Evolutionary conservation across 805 yeast species (phyloP), one percentile per base, ranked within the genome.

Genomic region (Ogataea allantospora): DNA sequence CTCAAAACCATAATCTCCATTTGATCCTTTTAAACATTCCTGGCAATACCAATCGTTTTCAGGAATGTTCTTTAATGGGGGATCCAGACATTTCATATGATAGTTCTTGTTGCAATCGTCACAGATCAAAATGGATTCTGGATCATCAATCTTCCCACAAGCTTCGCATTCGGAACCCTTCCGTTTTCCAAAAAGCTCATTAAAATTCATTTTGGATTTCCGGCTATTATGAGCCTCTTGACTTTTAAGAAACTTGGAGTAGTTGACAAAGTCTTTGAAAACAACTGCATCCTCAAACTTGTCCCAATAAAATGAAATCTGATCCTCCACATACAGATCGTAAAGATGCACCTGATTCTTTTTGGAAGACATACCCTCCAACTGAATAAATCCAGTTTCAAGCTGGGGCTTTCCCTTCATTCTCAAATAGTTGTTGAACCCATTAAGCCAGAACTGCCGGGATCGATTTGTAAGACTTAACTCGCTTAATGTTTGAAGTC

Each of bases 1-100:
- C 46, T 83, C 89, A 58, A 91, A 89, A 0, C 95, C 95, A 54
- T 87, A 89, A 46, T 80, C 88, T 1, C 93, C 91, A 27, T 86
- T 82, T 0, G 63, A 56, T 0, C 95, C 96, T 10, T 83, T 68
- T n/a, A 89, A 65, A 60, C 98, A 89, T 40, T 73, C 74, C 33
- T 82, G 83, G 58, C 98, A 89, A 54, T 72, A 81, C 95, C 96
- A 89, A 12, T 68, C 73, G 8, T 75, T 75, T 17, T 66, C 55
- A 0, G 89, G 88, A 2, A 80, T 63, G 2, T 52, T 51, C 1
- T 60, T 54, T 16, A 83, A 48, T 2, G 78, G 78, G 2, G 83
- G 83, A 10, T 60, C 62, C n/a, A 88, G 63, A 54, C 95, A 88
- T 26, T 65, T 62, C 61, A 70, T 67, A 58, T 89, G 96, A 58